Conservation (phyloP, 2,329 filamentous ascomycete species). For the Diaporthe sp. region DNA sequence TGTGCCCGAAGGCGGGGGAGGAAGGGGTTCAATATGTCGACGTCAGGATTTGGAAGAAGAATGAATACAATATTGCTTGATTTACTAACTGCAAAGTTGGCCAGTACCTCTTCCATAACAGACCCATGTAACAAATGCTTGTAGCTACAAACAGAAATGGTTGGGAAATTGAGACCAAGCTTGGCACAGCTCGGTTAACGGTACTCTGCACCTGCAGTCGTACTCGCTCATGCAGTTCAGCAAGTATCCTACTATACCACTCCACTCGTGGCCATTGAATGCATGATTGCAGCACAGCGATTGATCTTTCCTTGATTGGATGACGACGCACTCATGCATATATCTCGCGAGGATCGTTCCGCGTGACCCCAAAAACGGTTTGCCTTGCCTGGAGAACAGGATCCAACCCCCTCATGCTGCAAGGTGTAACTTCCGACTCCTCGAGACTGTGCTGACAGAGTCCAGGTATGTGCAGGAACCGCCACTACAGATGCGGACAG, state of each 20-base stretch:
- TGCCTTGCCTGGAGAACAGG: background rate
- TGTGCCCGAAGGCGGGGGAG: too few species aligned
- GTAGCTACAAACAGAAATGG: background rate
- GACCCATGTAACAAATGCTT: background rate
- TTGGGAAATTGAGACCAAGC: background rate
- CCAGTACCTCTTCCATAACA: background rate
- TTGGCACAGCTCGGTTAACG: background rate
- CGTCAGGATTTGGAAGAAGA: background rate
- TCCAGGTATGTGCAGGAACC: background rate
- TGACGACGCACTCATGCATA: background rate
- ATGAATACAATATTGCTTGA: background rate
- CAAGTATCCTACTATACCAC: background rate
- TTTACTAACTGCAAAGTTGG: background rate
- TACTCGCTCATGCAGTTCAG: background rate
- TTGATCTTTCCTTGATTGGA: background rate
- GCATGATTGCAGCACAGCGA: background rate
- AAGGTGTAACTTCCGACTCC: background rate
- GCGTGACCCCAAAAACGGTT: background rate
- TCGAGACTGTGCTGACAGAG: background rate
- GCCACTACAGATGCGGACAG: background rate
- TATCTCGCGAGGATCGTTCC: background rate
- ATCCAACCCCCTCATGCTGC: background rate
- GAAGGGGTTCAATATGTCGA: background rate
- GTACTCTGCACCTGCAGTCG: background rate
- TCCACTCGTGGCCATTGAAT: background rate